Evolutionary conservation across 805 yeast species (phyloP).

Genomic region (Pichia scutulata): DNA sequence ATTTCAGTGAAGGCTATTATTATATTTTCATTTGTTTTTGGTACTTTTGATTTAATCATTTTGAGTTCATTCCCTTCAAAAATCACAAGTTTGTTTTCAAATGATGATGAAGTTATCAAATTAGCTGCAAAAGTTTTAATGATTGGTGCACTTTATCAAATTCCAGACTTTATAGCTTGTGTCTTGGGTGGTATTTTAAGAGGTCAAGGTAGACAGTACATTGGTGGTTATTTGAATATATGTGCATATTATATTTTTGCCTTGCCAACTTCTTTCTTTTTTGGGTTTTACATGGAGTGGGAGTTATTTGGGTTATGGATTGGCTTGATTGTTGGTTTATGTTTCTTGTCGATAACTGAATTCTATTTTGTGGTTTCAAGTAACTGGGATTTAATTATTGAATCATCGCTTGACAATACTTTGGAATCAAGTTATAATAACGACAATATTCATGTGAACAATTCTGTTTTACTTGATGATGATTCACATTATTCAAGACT

Average conservation of each 20-base stretch:
- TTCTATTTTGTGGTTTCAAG: conserved; percentile 23
- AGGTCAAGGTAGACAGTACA: conserved; percentile 68
- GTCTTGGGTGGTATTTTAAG: conserved; percentile 69
- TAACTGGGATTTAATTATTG: conserved; percentile 27
- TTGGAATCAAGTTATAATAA: conserved; percentile 1
- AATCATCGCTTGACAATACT: conserved; percentile 24
- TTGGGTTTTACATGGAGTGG: conserved; percentile 44
- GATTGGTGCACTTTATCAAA: conserved; percentile 59
- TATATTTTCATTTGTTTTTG: conserved; percentile 28
- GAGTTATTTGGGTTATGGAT: conserved; percentile 59
- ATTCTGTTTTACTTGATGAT: background rate
- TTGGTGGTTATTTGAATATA: conserved; percentile 53
- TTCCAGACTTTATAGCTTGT: conserved; percentile 62
- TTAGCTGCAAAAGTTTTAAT: conserved; percentile 48
- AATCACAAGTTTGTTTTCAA: conserved; percentile 50
- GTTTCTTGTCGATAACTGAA: conserved; percentile 41
- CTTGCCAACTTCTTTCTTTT: conserved; percentile 48
- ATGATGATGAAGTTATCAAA: conserved; percentile 48
- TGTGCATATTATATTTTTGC: conserved; percentile 55
- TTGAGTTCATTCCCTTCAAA: conserved; percentile 35
- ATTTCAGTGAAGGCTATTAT: conserved; percentile 32
- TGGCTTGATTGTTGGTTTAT: conserved; percentile 47
- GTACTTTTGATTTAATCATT: conserved; percentile 38
- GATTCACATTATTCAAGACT: background rate
- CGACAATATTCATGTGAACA: conserved; percentile 1